These are phyloP conservation scores for Rubus parviflorus DNA, from an alignment of 306 rosid species.

Conservation along the genomic window DNA sequence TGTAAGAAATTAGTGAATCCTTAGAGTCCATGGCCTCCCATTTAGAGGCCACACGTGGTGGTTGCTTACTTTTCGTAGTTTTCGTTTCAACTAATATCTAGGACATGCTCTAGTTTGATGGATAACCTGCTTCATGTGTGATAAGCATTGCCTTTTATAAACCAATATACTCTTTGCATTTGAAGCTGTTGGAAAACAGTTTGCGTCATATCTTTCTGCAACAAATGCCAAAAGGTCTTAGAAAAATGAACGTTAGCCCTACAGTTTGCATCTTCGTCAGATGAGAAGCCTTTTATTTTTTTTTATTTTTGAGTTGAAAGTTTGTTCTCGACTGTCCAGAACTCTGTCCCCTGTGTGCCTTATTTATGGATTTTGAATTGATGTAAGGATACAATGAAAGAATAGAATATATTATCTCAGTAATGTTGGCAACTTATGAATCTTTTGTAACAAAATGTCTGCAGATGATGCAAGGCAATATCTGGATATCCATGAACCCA, in stretches of 20 bases:
- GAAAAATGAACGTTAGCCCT: background rate
- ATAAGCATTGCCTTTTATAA: background rate
- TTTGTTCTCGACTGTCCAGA: background rate
- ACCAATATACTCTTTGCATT: background rate
- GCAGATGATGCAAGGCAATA: constrained; percentile 91
- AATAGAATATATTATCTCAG: background rate
- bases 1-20: no score
- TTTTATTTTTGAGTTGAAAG: background rate
- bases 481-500: constrained; percentile 56
- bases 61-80: no score
- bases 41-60: no score
- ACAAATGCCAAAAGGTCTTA: background rate
- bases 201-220: background rate
- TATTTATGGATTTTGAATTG: background rate
- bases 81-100: no score
- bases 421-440: constrained; percentile 25
- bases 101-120: no score
- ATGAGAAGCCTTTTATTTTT: background rate
- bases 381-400: background rate
- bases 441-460: constrained; percentile 28
- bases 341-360: background rate
- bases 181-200: background rate
- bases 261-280: background rate
- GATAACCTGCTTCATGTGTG: background rate
- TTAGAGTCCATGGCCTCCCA: no score